Evolutionary conservation across 148 eudicot genomes (phyloP), one percentile per base, ranked within the genome.

Genomic region (Silene conica): DNA sequence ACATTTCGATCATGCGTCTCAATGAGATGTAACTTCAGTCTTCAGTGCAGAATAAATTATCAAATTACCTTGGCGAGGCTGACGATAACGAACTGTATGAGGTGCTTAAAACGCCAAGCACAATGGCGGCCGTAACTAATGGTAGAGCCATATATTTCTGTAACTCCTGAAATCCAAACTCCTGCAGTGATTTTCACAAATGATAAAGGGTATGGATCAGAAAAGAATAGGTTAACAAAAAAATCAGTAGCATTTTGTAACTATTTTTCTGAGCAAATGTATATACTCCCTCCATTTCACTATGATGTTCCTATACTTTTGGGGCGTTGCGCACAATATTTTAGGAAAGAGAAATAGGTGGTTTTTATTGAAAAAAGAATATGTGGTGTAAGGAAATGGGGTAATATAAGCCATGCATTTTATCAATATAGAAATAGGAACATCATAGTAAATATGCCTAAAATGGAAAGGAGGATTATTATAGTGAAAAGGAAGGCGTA

Each of bases 41-140:
- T 22, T 50, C n/a, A 26, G 4, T 8, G 18, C 25, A 55, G 6
- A 6, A 65, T 50, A 54, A 21, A 64, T 4, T 26, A 34, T 64
- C 31, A 67, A 21, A 21, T 69, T 77, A 92, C 97, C 92, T 87
- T 74, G 85, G 66, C 13, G 86, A 65, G 59, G 60, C 65, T 73
- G 89, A 85, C 31, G 79, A 79, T 63, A 82, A 62, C 55, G 86
- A 74, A 83, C 55, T 77, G 57, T 92, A 92, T 18, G 93, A 75
- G 26, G 83, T 80, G 80, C 73, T 80, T 66, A 92, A 77, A 65
- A 86, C 71, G 69, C 87, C 80, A 67, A 90, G 72, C 74, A 85
- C 88, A 77, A 90, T 70, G 70, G 79, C 82, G 77, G 86, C 96
- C 46, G 87, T 77, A 80, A 82, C 78, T 41, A 92, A 67, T 81